Conservation (phyloP, 306 rosid species). For the Dalbergia cochinchinensis region DNA sequence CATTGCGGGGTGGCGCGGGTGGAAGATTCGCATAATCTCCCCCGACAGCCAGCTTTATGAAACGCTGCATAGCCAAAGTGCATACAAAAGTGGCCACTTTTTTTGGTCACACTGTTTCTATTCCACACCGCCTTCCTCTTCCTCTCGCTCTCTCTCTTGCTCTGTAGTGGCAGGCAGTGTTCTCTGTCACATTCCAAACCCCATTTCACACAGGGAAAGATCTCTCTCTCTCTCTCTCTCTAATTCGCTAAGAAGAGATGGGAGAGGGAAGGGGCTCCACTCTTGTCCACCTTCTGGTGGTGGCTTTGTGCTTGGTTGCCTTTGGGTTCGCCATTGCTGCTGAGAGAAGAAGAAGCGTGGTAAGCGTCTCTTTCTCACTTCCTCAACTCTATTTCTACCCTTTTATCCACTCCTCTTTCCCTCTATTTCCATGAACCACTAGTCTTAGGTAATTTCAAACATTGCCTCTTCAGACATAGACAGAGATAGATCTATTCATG, state of each 20-base stretch:
- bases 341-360: slow-evolving; percentile 87
- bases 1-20: not conserved
- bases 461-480: not conserved
- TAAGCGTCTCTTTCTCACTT: slow-evolving; percentile 44
- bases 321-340: slow-evolving; percentile 99
- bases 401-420: not conserved
- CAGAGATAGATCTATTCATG: not conserved
- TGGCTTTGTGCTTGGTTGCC: slow-evolving; percentile 79
- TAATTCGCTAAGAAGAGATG: slow-evolving; percentile 44
- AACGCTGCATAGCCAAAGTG: not conserved
- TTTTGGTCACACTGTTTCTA: not conserved
- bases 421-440: not conserved
- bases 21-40: not conserved
- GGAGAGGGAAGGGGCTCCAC: slow-evolving; percentile 89
- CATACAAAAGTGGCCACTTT: not conserved
- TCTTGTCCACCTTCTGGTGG: slow-evolving; percentile 78
- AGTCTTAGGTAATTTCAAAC: not conserved
- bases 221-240: no score
- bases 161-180: no score
- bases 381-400: not conserved
- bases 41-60: slow-evolving; percentile 3
- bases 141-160: no score
- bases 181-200: no score
- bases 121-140: not conserved
- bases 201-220: no score